Conservation (phyloP, 768 basidiomycete species). For the Russula earlei region DNA sequence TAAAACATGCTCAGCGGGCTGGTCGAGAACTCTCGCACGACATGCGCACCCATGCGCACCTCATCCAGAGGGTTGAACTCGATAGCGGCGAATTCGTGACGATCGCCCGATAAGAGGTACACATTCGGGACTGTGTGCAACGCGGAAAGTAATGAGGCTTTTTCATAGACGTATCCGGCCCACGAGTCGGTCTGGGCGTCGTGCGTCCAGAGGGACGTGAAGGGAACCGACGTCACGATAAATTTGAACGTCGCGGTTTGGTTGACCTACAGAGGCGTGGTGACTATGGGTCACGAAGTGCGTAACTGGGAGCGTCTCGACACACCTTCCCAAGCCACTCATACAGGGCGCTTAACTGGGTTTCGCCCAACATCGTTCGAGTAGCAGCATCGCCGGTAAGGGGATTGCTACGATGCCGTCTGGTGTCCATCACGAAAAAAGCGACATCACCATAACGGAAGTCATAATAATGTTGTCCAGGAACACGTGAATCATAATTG, state of each 20-base stretch:
- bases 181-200: conserved; percentile 60
- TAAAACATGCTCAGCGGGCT: conserved; percentile 64
- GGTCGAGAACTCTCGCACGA: conserved; percentile 57
- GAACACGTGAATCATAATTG: conserved; percentile 45
- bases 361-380: conserved; percentile 59
- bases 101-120: conserved; percentile 59
- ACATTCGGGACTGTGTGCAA: conserved; percentile 64
- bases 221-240: conserved; percentile 62
- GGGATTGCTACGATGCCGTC: conserved; percentile 43
- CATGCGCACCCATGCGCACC: conserved; percentile 24
- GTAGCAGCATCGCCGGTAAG: conserved; percentile 31
- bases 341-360: conserved; percentile 50
- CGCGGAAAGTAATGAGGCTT: conserved; percentile 43
- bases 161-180: conserved; percentile 55
- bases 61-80: conserved; percentile 40
- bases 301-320: background rate
- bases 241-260: conserved; percentile 69
- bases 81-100: conserved; percentile 72
- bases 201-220: conserved; percentile 61
- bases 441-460: conserved; percentile 60
- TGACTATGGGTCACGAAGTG: background rate
- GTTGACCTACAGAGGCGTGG: conserved; percentile 40
- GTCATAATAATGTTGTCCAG: conserved; percentile 44
- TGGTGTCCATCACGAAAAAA: conserved; percentile 73
- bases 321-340: conserved; percentile 51